phyloP scores from a whole-genome alignment of 2,329 filamentous ascomycete genomes.

The Chalaropsis ovoidea region DNA sequence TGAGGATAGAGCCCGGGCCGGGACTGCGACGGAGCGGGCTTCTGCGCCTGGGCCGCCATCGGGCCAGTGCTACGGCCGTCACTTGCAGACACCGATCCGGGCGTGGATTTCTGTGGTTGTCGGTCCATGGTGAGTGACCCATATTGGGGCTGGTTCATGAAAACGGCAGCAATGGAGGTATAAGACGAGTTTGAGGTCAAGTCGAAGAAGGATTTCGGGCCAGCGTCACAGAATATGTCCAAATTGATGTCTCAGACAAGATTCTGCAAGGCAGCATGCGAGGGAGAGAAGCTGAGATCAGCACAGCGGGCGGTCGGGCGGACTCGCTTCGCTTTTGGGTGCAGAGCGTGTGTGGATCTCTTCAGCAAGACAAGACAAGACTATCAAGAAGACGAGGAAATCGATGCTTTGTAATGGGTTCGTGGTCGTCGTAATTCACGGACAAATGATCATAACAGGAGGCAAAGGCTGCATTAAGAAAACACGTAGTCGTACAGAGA shows the following conservation, averaged over 20 bases:
- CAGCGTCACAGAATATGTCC: neutral
- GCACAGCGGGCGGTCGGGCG: neutral
- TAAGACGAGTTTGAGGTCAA: neutral
- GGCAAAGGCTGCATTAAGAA: neutral
- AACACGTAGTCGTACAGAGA: neutral
- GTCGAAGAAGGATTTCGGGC: neutral
- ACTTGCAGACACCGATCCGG: conserved; percentile 19
- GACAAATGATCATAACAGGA: neutral
- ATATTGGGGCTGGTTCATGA: conserved; percentile 25
- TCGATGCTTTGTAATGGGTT: neutral
- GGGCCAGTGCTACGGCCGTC: neutral
- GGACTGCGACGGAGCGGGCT: conserved; percentile 21
- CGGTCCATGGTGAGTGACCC: conserved; percentile 23
- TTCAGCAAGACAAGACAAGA: neutral
- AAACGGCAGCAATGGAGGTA: conserved; percentile 7
- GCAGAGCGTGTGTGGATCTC: neutral
- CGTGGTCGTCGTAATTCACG: neutral
- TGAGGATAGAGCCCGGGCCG: conserved; percentile 17
- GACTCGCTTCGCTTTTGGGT: neutral
- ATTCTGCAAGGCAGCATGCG: conserved; percentile 12
- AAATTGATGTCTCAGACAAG: conserved; percentile 17
- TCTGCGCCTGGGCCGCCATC: neutral
- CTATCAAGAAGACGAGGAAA: neutral
- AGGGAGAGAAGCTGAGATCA: conserved; percentile 11
- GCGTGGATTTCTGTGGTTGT: conserved; percentile 20